phyloP scores from a whole-genome alignment of 495 filamentous ascomycete species.

The Trichoderma erinaceum region DNA sequence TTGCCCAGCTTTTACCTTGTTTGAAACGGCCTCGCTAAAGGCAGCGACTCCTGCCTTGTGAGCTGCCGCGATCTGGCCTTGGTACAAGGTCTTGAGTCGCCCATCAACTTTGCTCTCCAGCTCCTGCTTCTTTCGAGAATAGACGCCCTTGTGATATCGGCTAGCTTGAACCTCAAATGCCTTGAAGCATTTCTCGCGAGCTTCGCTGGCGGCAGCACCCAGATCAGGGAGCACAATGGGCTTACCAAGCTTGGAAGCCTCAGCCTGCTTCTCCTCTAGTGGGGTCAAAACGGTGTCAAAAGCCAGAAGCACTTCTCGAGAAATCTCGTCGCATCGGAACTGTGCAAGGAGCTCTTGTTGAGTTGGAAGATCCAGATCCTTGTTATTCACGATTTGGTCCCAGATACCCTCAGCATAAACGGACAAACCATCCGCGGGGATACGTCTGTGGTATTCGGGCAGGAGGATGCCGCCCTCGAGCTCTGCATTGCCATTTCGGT shows the following conservation, averaged over 20 bases:
- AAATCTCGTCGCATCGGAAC: slow-evolving; percentile 95
- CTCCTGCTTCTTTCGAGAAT: slow-evolving; percentile 74
- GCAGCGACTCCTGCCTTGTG: slow-evolving; percentile 83
- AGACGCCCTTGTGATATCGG: slow-evolving; percentile 94
- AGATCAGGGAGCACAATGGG: slow-evolving; percentile 67
- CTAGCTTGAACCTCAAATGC: slow-evolving; percentile 85
- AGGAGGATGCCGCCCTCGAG: slow-evolving; percentile 73
- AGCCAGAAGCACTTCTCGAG: slow-evolving; percentile 70
- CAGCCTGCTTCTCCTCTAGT: slow-evolving; percentile 78
- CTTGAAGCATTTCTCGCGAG: slow-evolving; percentile 68
- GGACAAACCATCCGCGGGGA: slow-evolving; percentile 92
- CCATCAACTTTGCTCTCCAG: slow-evolving; percentile 79
- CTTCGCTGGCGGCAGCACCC: slow-evolving; percentile 64
- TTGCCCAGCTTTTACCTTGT: slow-evolving; percentile 76
- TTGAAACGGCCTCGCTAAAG: slow-evolving; percentile 77
- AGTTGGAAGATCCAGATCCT: slow-evolving; percentile 92
- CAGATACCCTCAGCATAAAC: slow-evolving; percentile 89
- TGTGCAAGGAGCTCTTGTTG: slow-evolving; percentile 96
- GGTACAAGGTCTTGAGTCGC: slow-evolving; percentile 79
- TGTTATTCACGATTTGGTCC: slow-evolving; percentile 98
- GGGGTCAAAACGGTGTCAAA: slow-evolving; percentile 80
- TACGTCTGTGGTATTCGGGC: slow-evolving; percentile 89
- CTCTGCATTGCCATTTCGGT: slow-evolving; percentile 60
- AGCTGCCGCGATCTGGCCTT: slow-evolving; percentile 74
- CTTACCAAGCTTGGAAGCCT: slow-evolving; percentile 62